Evolutionary conservation across 176 grass and related monocot genomes (phyloP).

Genomic region (Microstegium vimineum): DNA sequence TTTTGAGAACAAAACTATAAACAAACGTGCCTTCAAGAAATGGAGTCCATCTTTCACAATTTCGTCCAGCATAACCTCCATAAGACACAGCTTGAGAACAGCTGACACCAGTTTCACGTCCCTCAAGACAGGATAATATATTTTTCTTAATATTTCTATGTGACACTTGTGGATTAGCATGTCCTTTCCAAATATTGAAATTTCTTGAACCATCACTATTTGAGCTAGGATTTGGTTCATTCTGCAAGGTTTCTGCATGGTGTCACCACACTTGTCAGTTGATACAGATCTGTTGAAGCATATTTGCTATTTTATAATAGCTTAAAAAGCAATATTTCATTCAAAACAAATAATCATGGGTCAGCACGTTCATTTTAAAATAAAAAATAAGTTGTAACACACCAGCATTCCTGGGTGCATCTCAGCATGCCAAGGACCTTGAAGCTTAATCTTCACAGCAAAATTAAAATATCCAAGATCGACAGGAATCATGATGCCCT

Average conservation of each 20-base stretch:
- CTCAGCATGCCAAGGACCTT: slow-evolving; percentile 8
- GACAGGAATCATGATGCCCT: neutral
- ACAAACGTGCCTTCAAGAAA: slow-evolving; percentile 73
- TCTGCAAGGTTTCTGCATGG: slow-evolving; percentile 35
- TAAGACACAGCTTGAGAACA: slow-evolving; percentile 52
- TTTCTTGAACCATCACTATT: slow-evolving; percentile 41
- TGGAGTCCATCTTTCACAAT: slow-evolving; percentile 70
- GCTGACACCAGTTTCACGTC: slow-evolving; percentile 77
- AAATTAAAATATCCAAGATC: neutral
- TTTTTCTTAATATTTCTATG: slow-evolving; percentile 55
- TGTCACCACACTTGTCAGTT: slow-evolving; percentile 22
- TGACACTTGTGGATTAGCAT: slow-evolving; percentile 40
- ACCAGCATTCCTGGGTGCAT: neutral
- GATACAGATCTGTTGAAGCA: slow-evolving; percentile 14
- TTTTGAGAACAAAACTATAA: slow-evolving; percentile 16
- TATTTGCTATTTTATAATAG: slow-evolving; percentile 16
- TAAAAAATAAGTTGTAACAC: neutral
- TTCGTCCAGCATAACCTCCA: slow-evolving; percentile 65
- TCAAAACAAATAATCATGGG: neutral
- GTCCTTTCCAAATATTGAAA: slow-evolving; percentile 79
- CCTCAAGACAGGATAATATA: slow-evolving; percentile 68
- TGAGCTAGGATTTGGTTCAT: slow-evolving; percentile 60
- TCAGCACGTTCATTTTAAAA: neutral
- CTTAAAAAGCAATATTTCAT: neutral
- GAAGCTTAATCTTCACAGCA: neutral